Base-by-base conservation (phyloP, 441 rosid genomes). In the Erysimum cheiri region DNA sequence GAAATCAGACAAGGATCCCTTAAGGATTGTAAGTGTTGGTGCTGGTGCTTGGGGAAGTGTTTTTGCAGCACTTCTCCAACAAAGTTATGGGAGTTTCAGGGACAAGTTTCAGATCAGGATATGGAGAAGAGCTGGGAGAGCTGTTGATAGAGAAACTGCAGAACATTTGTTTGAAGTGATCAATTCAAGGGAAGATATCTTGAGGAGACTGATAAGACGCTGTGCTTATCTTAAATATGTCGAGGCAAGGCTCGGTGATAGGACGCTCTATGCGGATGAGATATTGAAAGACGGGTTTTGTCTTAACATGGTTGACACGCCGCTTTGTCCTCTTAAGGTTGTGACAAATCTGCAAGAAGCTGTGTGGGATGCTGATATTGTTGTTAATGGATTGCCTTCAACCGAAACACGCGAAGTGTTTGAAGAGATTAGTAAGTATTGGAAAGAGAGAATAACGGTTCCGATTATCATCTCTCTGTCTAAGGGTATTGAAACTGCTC, bases 1-100 rank as follows among this genome's bases (percentile, higher is more conserved):
- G 5, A 92, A 95, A 77, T 74, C 91, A 3, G 91, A 89, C 19
- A 91, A 90, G 8, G 98, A 92, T 80, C 98, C 98, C 0, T 67
- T 95, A 31, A 91, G 90, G 71, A 85, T 92, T 53, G 98, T 88
- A 12, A 92, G 98, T 15, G 83, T 95, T 29, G 99, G 99, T 36
- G 98, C 97, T 1, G 98, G 99, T 63, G 99, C 98, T 62, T 95
- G 99, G 98, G 98, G 98, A 22, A 92, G 98, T 75, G 99, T 92
- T 40, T 95, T 92, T 71, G 81, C 91, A 68, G 96, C 99, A 33
- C 79, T 90, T 82, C 72, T 95, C 67, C 99, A 95, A 79, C 96
- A 92, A 19, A 80, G 86, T 72, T 95, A 90, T 67, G 95, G 98
- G 63, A 80, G 88, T 43, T 80, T 89, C 29, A 81, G 98, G 19